Percentiles rank a stretch among this genome's conserved stretches.
phyloP scores from a whole-genome alignment of 2,329 filamentous ascomycete species.

The Colletotrichum chlorophyti region DNA sequence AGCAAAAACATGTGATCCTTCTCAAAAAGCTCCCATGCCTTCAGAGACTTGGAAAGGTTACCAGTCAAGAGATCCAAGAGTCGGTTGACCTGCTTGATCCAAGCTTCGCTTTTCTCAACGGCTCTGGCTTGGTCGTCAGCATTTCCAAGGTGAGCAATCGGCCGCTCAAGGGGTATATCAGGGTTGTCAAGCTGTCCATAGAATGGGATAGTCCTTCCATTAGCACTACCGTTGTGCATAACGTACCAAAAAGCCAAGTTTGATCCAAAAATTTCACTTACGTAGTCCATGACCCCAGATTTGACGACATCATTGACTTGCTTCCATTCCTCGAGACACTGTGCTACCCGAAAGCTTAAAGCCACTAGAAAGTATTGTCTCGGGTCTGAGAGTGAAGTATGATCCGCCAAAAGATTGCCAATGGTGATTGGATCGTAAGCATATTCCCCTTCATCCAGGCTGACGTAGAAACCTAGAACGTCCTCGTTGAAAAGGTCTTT shows the following conservation, averaged over 20 bases:
- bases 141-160: not conserved
- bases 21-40: too few species aligned
- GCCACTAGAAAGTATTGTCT: not conserved
- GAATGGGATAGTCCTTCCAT: too few species aligned
- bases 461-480: not conserved
- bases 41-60: not conserved
- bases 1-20: too few species aligned
- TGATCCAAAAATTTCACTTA: not conserved
- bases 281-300: not conserved
- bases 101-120: not conserved
- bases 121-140: not conserved
- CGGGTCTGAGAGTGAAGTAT: not conserved
- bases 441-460: not conserved
- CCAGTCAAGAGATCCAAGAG: not conserved
- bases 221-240: too few species aligned
- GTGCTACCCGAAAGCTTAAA: not conserved
- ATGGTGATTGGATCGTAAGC: not conserved
- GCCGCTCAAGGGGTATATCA: not conserved
- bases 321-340: not conserved
- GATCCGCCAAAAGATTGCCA: not conserved
- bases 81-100: not conserved
- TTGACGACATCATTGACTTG: too few species aligned
- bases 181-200: not conserved
- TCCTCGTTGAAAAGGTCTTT: not conserved
- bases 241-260: not conserved